Conservation (phyloP, 1,284 basidiomycete species). For the Phellopilus nigrolimitatus region DNA sequence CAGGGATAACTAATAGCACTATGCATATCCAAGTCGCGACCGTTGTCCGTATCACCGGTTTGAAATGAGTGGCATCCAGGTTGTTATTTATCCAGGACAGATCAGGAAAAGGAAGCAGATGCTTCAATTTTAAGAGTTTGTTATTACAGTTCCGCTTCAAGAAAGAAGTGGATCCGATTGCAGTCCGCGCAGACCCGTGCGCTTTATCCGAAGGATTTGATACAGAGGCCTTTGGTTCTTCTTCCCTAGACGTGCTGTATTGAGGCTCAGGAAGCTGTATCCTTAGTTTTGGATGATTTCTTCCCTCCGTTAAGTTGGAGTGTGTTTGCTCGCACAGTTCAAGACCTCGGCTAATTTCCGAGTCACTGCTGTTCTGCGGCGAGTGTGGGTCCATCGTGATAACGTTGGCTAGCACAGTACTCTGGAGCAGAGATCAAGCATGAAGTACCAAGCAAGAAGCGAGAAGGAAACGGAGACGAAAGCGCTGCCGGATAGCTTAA, state of each 20-base stretch:
- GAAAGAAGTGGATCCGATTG: background rate
- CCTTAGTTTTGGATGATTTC: background rate
- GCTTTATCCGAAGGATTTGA: background rate
- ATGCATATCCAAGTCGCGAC: conserved; percentile 30
- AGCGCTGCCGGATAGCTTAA: too few relatives aligned
- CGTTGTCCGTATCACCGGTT: conserved; percentile 29
- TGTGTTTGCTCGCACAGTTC: too few relatives aligned
- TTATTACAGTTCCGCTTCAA: too few relatives aligned
- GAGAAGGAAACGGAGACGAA: too few relatives aligned
- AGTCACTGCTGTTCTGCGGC: too few relatives aligned
- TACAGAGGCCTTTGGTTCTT: background rate
- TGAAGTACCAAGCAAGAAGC: too few relatives aligned
- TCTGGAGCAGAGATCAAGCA: too few relatives aligned
- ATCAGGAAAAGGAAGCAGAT: background rate
- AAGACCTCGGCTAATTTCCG: too few relatives aligned
- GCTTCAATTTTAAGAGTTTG: background rate
- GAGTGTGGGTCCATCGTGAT: too few relatives aligned
- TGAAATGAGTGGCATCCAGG: conserved; percentile 20
- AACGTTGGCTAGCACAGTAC: too few relatives aligned
- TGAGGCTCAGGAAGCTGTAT: background rate
- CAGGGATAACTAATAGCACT: conserved; percentile 27
- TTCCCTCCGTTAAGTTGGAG: background rate
- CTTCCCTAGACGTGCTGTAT: background rate
- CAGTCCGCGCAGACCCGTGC: background rate
- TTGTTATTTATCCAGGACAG: conserved; percentile 12